A percentile compares a stretch with the other conserved stretches of the same genome.
Conservation (phyloP, 768 basidiomycete genomes). For the Mycena haematopus region DNA sequence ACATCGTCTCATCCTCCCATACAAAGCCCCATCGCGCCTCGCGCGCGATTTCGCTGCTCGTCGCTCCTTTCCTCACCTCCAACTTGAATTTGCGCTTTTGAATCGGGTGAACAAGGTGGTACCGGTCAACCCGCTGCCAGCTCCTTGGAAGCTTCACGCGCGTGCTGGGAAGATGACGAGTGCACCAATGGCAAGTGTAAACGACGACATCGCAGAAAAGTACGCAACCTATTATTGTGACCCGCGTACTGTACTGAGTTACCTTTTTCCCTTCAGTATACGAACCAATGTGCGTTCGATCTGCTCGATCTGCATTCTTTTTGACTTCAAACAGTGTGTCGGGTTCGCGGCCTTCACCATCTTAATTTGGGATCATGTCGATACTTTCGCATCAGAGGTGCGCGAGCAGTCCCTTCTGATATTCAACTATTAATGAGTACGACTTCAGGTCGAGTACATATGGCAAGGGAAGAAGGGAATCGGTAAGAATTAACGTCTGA, state of each 20-base stretch:
- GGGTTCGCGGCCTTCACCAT: conserved; percentile 43
- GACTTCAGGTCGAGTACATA: conserved; percentile 53
- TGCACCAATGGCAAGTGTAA: conserved; percentile 10
- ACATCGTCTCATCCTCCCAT: neutral
- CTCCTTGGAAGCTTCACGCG: neutral
- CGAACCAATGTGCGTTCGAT: conserved; percentile 25
- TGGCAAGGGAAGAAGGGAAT: conserved; percentile 57
- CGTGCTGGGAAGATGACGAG: neutral
- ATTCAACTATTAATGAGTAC: neutral
- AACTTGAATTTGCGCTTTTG: neutral
- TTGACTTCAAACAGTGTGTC: conserved; percentile 33
- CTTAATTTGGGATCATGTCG: conserved; percentile 56
- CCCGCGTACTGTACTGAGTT: neutral
- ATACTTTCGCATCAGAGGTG: conserved; percentile 57
- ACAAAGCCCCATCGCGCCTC: neutral
- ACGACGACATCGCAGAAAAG: conserved; percentile 26
- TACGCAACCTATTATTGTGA: neutral
- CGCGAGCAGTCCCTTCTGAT: neutral
- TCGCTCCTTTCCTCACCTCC: neutral
- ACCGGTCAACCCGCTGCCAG: conserved; percentile 3
- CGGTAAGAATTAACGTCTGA: conserved; percentile 42
- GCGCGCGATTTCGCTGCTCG: neutral
- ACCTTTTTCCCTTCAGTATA: neutral
- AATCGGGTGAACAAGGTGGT: conserved; percentile 7
- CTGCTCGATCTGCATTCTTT: too few relatives aligned